phyloP scores from a whole-genome alignment of 2,329 filamentous ascomycete species.

The Fusarium mangiferae region DNA sequence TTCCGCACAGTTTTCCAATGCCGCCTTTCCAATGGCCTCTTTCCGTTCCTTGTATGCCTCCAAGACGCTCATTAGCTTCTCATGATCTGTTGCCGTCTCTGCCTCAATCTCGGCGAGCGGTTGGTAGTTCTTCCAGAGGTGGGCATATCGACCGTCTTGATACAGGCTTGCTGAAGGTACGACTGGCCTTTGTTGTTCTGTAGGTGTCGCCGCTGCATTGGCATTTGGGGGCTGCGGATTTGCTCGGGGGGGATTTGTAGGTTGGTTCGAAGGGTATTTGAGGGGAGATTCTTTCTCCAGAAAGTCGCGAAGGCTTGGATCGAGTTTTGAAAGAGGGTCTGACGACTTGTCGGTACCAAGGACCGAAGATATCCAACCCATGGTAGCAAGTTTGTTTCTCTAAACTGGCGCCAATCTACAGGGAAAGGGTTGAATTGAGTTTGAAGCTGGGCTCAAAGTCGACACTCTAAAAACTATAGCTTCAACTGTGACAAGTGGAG shows the following conservation, averaged over 20 bases:
- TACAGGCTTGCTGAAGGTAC: slow-evolving; percentile 65
- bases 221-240: slow-evolving; percentile 9
- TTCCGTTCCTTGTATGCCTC: slow-evolving; percentile 87
- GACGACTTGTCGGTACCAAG: slow-evolving; percentile 59
- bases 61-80: slow-evolving; percentile 82
- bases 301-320: slow-evolving; percentile 85
- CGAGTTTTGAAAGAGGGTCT: slow-evolving; percentile 77
- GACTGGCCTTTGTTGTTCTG: slow-evolving; percentile 25
- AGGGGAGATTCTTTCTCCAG: slow-evolving; percentile 83
- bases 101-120: slow-evolving; percentile 76
- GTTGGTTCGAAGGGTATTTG: slow-evolving; percentile 64
- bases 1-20: slow-evolving; percentile 91
- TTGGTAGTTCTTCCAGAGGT: slow-evolving; percentile 93
- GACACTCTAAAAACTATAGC: slow-evolving; percentile 28
- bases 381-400: slow-evolving; percentile 41
- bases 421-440: neutral
- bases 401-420: neutral
- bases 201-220: slow-evolving; percentile 29
- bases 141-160: slow-evolving; percentile 74
- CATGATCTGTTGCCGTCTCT: slow-evolving; percentile 77
- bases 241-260: slow-evolving; percentile 25
- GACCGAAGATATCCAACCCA: slow-evolving; percentile 69
- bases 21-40: slow-evolving; percentile 79
- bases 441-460: slow-evolving; percentile 12
- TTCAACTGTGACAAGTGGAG: slow-evolving; percentile 31